phyloP scores from a whole-genome alignment of 352 stramenopile genomes.

The Globisporangium irregulare region DNA sequence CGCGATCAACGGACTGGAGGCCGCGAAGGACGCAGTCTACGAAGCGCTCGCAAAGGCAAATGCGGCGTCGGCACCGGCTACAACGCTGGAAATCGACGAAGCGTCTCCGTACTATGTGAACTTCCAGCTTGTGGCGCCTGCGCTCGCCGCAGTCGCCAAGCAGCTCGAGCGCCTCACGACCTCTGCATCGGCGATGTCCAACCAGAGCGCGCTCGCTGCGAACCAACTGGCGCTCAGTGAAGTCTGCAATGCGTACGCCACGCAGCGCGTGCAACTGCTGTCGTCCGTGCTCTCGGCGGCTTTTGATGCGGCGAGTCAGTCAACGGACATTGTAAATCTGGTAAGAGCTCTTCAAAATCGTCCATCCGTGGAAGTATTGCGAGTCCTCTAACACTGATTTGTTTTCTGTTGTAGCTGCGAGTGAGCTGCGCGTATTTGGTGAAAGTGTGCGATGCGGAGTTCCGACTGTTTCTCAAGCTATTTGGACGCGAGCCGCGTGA shows the following conservation, averaged over 20 bases:
- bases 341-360: conserved; percentile 17
- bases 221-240: conserved; percentile 51
- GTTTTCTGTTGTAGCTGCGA: conserved; percentile 36
- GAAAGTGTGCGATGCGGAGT: conserved; percentile 72
- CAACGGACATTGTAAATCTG: conserved; percentile 70
- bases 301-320: conserved; percentile 49
- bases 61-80: not conserved
- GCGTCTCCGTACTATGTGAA: conserved; percentile 76
- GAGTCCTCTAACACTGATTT: not conserved
- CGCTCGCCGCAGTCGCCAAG: conserved; percentile 50
- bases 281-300: conserved; percentile 44
- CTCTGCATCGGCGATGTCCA: conserved; percentile 12
- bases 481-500: conserved; percentile 64
- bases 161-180: conserved; percentile 55
- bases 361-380: not conserved
- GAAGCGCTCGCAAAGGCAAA: conserved; percentile 45
- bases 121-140: conserved; percentile 68
- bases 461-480: conserved; percentile 64
- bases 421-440: conserved; percentile 63
- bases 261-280: conserved; percentile 58
- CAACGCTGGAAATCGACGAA: conserved; percentile 50
- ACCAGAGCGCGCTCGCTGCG: conserved; percentile 28
- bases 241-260: conserved; percentile 54
- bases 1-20: conserved; percentile 58
- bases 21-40: conserved; percentile 61